Evolutionary conservation across 2,329 filamentous ascomycete species (phyloP).

Genomic region (Phyllosticta ampelicida): DNA sequence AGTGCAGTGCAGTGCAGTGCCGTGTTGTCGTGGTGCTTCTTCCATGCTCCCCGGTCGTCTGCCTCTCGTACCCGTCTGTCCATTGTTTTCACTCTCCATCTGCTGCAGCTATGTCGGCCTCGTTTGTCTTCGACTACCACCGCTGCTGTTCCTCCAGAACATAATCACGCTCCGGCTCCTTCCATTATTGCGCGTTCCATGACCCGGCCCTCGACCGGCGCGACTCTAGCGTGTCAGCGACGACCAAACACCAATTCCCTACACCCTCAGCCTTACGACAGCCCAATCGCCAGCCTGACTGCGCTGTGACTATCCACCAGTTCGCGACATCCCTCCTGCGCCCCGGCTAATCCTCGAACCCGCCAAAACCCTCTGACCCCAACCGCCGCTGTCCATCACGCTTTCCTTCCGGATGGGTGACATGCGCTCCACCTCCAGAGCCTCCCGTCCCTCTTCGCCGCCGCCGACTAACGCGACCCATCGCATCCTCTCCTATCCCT

Average conservation of each 20-base stretch:
- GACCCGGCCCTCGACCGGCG: conserved; percentile 4
- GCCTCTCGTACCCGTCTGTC: no score
- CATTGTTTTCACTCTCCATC: not conserved
- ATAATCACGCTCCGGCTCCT: not conserved
- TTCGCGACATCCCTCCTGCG: not conserved
- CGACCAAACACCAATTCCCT: conserved; percentile 4
- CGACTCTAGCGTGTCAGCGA: conserved; percentile 1
- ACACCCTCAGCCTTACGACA: conserved; percentile 9
- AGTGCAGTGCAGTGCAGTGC: no score
- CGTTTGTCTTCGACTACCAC: not conserved
- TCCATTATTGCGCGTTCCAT: conserved; percentile 3
- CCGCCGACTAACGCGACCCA: conserved; percentile 2
- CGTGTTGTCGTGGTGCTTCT: not conserved
- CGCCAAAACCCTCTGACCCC: not conserved
- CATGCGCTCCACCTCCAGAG: conserved; percentile 8
- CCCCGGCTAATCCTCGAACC: not conserved
- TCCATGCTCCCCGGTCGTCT: not conserved
- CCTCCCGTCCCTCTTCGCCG: not conserved
- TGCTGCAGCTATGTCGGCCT: not conserved
- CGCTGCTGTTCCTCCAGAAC: not conserved
- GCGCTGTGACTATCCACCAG: not conserved
- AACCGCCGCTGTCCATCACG: not conserved
- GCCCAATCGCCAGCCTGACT: conserved; percentile 4
- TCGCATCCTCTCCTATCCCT: not conserved
- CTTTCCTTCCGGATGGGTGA: conserved; percentile 10